These are phyloP conservation scores for Sanghuangporus weigelae DNA, from an alignment of 1,284 basidiomycete genomes.

Conservation along the genomic window DNA sequence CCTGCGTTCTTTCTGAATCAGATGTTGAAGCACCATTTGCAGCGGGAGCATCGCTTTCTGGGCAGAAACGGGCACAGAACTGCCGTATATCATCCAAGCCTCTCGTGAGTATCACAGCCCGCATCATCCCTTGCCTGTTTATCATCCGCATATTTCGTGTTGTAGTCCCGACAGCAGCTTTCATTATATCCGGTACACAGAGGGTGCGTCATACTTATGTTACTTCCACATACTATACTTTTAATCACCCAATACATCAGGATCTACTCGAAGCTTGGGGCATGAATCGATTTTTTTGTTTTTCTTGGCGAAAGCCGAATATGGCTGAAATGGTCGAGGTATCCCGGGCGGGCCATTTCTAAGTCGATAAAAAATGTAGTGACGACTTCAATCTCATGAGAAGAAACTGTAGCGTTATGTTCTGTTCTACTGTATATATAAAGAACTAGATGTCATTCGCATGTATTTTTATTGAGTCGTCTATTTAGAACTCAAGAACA, in stretches of 20 bases:
- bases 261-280: conserved; percentile 14
- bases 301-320: background rate
- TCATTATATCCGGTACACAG: conserved; percentile 15
- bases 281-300: conserved; percentile 1
- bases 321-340: background rate
- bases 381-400: too few relatives aligned
- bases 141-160: background rate
- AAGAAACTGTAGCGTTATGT: too few relatives aligned
- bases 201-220: background rate
- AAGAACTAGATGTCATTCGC: too few relatives aligned
- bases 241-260: background rate
- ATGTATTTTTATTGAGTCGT: too few relatives aligned
- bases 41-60: conserved; percentile 14
- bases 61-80: conserved; percentile 5
- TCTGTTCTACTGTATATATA: too few relatives aligned
- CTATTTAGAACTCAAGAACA: too few relatives aligned
- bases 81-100: conserved; percentile 15
- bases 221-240: background rate
- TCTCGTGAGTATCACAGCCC: conserved; percentile 4
- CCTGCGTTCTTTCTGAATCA: background rate
- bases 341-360: too few relatives aligned
- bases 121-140: background rate
- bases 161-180: conserved; percentile 15
- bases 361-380: too few relatives aligned
- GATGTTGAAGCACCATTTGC: background rate